Evolutionary conservation across 805 yeast species (phyloP), one percentile per base, ranked within the genome.

Genomic region (Spathaspora arborariae): DNA sequence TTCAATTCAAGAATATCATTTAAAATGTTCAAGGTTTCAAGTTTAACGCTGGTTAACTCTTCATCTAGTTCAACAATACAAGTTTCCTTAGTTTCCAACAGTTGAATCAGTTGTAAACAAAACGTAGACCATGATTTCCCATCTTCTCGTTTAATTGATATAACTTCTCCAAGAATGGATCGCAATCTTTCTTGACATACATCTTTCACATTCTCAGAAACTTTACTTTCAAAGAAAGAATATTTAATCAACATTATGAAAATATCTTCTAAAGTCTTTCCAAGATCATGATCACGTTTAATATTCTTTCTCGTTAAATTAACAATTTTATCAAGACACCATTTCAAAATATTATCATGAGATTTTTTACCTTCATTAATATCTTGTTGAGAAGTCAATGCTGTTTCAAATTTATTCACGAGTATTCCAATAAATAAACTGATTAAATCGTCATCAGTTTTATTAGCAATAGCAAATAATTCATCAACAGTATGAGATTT

Each of bases 401-500:
- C 60, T 3, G 42, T 40, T 19, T 54, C 49, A 51, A 67, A 67
- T 39, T 59, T 58, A 2, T 47, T 35, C 1, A 66, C 45, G 30
- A 72, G 56, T 3, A 59, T 51, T 13, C 53, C 56, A 19, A 56
- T 54, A 8, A 63, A 52, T n/a, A 55, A 51, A 2, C 42, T 49
- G 10, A 64, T 44, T n/a, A n/a, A n/a, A n/a, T n/a, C n/a, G n/a
- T 13, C 10, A 9, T 11, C 20, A 5, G 42, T 15, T 11, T 16
- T 19, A 2, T 63, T 60, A 13, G 49, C 50, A 7, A 61, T 57
- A 2, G 62, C 54, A 13, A 71, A 44, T 20, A 71, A 56, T 13
- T 57, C 46, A 37, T 79, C 81, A 10, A 80, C 67, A 0, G 88
- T 79, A 59, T 84, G 88, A 1, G 91, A 68, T 57, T 85, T 89